Percentiles rank a stretch among this genome's conserved stretches.
These are phyloP conservation scores for Aphanomyces invadans DNA, from an alignment of 352 stramenopile genomes.

Conservation along the genomic window DNA sequence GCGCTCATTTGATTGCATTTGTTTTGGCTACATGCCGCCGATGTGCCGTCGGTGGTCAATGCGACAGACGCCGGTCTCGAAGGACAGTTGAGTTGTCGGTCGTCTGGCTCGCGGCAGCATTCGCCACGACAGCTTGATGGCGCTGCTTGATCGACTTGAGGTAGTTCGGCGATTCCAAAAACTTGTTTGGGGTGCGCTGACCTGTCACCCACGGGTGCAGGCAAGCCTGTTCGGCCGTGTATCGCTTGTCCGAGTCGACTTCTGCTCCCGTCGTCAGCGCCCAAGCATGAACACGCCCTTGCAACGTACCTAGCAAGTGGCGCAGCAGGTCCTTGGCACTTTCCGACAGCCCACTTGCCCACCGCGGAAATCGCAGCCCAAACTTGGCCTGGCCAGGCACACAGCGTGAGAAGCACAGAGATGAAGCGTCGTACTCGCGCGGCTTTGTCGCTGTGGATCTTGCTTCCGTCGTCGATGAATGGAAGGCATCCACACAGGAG, in stretches of 20 bases:
- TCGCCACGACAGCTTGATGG: conserved; percentile 25
- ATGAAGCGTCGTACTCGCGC: conserved; percentile 39
- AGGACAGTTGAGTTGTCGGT: neutral
- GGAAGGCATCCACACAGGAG: conserved; percentile 96
- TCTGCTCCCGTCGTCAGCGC: conserved; percentile 32
- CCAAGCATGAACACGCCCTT: neutral
- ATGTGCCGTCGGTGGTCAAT: too few species aligned
- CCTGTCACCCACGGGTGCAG: conserved; percentile 82
- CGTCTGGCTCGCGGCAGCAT: neutral
- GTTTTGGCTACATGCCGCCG: neutral
- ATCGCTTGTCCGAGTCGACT: conserved; percentile 68
- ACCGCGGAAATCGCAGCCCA: conserved; percentile 90
- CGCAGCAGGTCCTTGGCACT: conserved; percentile 80
- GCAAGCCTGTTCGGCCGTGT: conserved; percentile 72
- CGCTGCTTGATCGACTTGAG: conserved; percentile 66
- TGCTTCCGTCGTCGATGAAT: conserved; percentile 95
- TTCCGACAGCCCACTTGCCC: conserved; percentile 82
- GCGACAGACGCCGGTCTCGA: conserved; percentile 12
- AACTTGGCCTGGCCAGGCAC: conserved; percentile 74
- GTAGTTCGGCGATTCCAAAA: conserved; percentile 81
- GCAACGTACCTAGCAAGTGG: conserved; percentile 59
- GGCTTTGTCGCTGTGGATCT: conserved; percentile 68
- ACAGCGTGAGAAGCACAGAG: conserved; percentile 17
- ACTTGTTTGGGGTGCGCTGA: conserved; percentile 79
- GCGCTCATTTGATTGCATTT: too few species aligned